Base-by-base conservation (phyloP, 1,284 basidiomycete species). In the Apiotrichum sp. region DNA sequence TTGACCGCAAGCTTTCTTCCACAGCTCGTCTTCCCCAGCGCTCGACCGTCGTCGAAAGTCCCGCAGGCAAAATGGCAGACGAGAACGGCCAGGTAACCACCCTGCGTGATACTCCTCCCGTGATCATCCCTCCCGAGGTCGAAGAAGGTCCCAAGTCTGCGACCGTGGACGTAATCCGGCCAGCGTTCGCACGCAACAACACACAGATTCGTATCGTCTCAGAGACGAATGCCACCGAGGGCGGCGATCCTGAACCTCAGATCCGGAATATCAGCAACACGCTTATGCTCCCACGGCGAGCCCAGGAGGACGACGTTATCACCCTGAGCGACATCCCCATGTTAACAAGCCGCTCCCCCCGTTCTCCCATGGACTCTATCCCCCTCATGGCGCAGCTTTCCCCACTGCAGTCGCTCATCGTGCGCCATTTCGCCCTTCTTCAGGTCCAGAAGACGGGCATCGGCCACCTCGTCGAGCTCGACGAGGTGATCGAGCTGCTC, bases 281-380 rank as follows among this genome's bases (percentile, higher is more conserved):
- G 11, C 45, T 95, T 39, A 87, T 86, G 81, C 93, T 95, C 61
- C 38, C 49, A 1, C 43, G 51, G 8, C 46, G 47, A 0, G 13
- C 7, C 1, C 52, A 44, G 45, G 59, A 61, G 33, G 54, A 58
- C 49, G 59, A 61, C 45, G 59, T 56, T 10, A 58, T 61, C 22
- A 97, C 95, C 0, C 82, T 99, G 9, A 92, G 90, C n/a, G 96
- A 99, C 77, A 89, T 98, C 59, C 92, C 95, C 6, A 88, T 93
- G 68, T 78, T 97, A 70, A 52, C 54, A 90, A 93, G 45, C 90
- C 48, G 47, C 6, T 39, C 46, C 9, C 46, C 47, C 6, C 52
- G 50, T 14, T 56, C 57, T 31, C 56, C 52, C 11, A n/a, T 52
- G 6, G 87, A 81, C 59, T 81, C 84, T 14, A 83, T 86, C 57